A percentile compares a stretch with the other conserved stretches of the same genome.
Conservation (phyloP, 805 yeast species). For the Dipodascus geniculatus region DNA sequence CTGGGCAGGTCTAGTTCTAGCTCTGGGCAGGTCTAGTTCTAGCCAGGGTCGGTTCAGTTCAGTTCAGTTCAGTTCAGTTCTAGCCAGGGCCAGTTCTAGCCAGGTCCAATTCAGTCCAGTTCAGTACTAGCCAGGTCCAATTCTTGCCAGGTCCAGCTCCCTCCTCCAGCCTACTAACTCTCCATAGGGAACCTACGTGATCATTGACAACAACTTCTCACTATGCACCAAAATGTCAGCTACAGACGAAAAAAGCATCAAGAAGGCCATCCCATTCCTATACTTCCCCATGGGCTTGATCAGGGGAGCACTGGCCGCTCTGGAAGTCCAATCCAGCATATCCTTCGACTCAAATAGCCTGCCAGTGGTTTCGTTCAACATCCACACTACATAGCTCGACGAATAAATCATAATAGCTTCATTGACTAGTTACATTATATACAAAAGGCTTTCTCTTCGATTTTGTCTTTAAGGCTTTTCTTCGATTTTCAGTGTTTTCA, state of each 20-base stretch:
- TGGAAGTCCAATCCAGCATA: slow-evolving; percentile 58
- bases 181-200: slow-evolving; percentile 51
- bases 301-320: slow-evolving; percentile 55
- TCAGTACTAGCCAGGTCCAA: no score
- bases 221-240: slow-evolving; percentile 39
- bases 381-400: slow-evolving; percentile 34
- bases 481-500: no score
- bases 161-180: slow-evolving; percentile 4
- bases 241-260: slow-evolving; percentile 18
- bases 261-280: slow-evolving; percentile 34
- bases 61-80: no score
- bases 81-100: no score
- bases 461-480: no score
- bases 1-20: no score
- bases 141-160: background rate
- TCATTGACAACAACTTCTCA: slow-evolving; percentile 56
- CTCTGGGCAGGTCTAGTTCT: no score
- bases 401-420: background rate
- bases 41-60: no score
- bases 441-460: background rate
- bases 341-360: slow-evolving; percentile 49
- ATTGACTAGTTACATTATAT: slow-evolving; percentile 1
- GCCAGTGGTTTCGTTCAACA: slow-evolving; percentile 64
- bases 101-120: background rate
- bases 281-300: slow-evolving; percentile 72